Conservation (phyloP, 2,329 filamentous ascomycete genomes). For the Hypoxylon rubiginosum region DNA sequence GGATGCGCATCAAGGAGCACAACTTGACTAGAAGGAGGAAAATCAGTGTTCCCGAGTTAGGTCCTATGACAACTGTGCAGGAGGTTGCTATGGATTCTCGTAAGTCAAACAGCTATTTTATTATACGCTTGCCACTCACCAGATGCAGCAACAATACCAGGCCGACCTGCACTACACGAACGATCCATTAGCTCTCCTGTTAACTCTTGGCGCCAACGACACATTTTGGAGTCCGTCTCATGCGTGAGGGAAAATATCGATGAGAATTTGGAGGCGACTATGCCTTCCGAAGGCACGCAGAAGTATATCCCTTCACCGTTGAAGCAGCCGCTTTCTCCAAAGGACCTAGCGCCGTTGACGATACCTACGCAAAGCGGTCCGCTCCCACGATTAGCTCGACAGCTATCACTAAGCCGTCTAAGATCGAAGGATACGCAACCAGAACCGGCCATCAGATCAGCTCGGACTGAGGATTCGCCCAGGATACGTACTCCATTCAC, state of each 20-base stretch:
- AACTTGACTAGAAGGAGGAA: slow-evolving; percentile 71
- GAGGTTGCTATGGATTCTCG: slow-evolving; percentile 78
- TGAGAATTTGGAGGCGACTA: slow-evolving; percentile 26
- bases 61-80: slow-evolving; percentile 77
- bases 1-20: slow-evolving; percentile 70
- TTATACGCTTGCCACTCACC: slow-evolving; percentile 43
- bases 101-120: slow-evolving; percentile 58
- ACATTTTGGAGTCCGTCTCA: slow-evolving; percentile 55
- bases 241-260: slow-evolving; percentile 49
- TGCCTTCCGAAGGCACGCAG: slow-evolving; percentile 14
- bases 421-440: slow-evolving; percentile 60
- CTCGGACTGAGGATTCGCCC: slow-evolving; percentile 62
- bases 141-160: slow-evolving; percentile 73
- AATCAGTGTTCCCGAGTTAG: slow-evolving; percentile 73
- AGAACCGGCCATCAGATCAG: slow-evolving; percentile 58
- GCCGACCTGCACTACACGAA: slow-evolving; percentile 73
- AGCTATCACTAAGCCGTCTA: slow-evolving; percentile 61
- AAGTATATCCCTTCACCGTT: slow-evolving; percentile 33
- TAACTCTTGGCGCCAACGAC: slow-evolving; percentile 62
- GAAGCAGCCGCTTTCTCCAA: slow-evolving; percentile 64
- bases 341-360: slow-evolving; percentile 67
- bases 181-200: slow-evolving; percentile 74
- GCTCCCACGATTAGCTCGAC: slow-evolving; percentile 52
- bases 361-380: slow-evolving; percentile 61
- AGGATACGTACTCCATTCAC: slow-evolving; percentile 58